Conservation (phyloP, 2,329 filamentous ascomycete species). For the Microthyrium microscopicum region DNA sequence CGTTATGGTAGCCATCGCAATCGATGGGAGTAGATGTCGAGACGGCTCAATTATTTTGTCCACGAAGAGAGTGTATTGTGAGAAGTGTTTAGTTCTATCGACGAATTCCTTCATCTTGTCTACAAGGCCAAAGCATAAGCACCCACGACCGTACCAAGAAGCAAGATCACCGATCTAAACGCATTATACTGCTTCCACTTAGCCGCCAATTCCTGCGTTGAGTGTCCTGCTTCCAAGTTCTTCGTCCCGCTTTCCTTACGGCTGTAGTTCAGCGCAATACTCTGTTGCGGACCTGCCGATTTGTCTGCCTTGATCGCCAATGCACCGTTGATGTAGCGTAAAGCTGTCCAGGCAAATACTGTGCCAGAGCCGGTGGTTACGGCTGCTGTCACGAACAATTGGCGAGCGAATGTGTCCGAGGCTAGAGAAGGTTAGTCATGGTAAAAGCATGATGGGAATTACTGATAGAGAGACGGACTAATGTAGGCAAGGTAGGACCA, state of each 20-base stretch:
- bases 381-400: conserved; percentile 3
- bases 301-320: conserved; percentile 4
- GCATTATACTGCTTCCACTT: conserved; percentile 4
- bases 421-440: background rate
- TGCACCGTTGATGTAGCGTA: conserved; percentile 5
- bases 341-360: conserved; percentile 5
- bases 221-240: background rate
- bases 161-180: conserved; percentile 1
- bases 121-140: background rate
- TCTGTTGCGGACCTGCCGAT: background rate
- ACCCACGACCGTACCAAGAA: conserved; percentile 4
- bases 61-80: no score
- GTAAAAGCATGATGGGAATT: background rate
- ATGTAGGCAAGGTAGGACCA: conserved; percentile 4
- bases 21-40: no score
- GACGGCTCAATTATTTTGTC: no score
- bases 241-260: background rate
- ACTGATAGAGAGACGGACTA: background rate
- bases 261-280: conserved; percentile 5
- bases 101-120: no score
- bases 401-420: background rate
- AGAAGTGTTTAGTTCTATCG: no score
- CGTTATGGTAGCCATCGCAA: no score
- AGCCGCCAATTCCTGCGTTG: conserved; percentile 2
- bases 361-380: conserved; percentile 3